These are phyloP conservation scores for Pholiota molesta DNA, from an alignment of 768 basidiomycete species.

Conservation along the genomic window DNA sequence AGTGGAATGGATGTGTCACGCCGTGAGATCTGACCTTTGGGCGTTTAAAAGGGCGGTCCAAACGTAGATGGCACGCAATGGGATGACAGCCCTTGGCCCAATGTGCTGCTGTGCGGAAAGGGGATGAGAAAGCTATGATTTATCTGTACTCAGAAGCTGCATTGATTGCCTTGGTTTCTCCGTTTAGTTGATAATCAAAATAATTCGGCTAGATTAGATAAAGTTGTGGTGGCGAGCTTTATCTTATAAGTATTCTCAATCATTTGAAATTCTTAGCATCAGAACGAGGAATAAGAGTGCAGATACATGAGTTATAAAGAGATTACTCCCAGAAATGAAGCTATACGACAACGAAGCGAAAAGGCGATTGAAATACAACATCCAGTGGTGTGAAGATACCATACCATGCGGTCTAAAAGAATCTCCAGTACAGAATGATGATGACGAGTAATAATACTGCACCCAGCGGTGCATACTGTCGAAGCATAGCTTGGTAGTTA, in stretches of 20 bases:
- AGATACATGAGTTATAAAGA: background rate
- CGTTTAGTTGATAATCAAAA: background rate
- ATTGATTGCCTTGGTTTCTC: background rate
- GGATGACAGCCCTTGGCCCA: background rate
- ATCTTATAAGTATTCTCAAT: background rate
- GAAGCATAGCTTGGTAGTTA: conserved; percentile 90
- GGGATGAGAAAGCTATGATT: too few species aligned
- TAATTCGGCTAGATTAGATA: background rate
- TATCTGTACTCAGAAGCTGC: too few species aligned
- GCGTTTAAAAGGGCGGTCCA: background rate
- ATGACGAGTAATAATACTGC: conserved; percentile 81
- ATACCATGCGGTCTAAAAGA: conserved; percentile 38
- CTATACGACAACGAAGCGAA: conserved; percentile 16
- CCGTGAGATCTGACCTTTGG: background rate
- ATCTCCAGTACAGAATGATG: conserved; percentile 79
- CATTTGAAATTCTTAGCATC: background rate
- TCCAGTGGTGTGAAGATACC: conserved; percentile 15
- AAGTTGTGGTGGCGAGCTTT: background rate
- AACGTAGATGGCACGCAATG: background rate
- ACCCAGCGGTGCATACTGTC: conserved; percentile 94
- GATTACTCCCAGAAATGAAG: conserved; percentile 5
- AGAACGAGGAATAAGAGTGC: background rate
- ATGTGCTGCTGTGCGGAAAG: too few species aligned
- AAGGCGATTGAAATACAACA: conserved; percentile 24
- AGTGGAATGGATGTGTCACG: background rate